Conservation (phyloP, 1,284 basidiomycete species). For the Meira nashicola region DNA sequence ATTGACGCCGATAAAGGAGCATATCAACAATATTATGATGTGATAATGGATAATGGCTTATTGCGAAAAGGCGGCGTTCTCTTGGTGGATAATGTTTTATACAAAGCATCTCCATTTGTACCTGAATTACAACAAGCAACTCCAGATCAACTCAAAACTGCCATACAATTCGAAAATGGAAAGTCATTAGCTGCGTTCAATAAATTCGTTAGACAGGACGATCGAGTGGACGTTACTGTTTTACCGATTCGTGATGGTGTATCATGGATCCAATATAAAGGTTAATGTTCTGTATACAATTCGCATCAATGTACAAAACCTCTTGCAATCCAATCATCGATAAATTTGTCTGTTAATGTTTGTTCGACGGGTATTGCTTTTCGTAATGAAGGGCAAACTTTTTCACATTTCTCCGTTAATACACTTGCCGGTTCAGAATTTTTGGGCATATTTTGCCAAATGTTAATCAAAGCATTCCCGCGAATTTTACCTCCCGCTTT, state of each 20-base stretch:
- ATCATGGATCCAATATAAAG: slow-evolving; percentile 33
- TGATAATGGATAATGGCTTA: slow-evolving; percentile 36
- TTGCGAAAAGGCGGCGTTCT: slow-evolving; percentile 39
- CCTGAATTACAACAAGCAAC: slow-evolving; percentile 15
- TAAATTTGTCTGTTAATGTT: no score
- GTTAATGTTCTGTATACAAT: not conserved
- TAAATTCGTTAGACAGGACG: slow-evolving; percentile 34
- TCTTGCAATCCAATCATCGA: no score
- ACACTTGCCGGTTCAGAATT: no score
- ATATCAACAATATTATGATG: slow-evolving; percentile 41
- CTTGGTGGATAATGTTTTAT: slow-evolving; percentile 51
- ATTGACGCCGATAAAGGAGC: slow-evolving; percentile 53
- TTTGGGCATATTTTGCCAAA: slow-evolving; percentile 12
- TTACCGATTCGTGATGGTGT: slow-evolving; percentile 51
- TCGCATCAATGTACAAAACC: no score
- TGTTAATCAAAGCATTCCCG: slow-evolving; percentile 16
- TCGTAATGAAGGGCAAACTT: no score
- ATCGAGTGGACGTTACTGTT: slow-evolving; percentile 36
- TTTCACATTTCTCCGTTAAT: no score
- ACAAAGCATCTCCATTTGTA: slow-evolving; percentile 38
- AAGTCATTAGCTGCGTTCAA: slow-evolving; percentile 48
- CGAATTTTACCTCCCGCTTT: slow-evolving; percentile 2
- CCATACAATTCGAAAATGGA: slow-evolving; percentile 26
- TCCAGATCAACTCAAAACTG: not conserved
- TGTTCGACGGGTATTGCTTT: no score